A percentile compares a stretch with the other conserved stretches of the same genome.
phyloP scores from a whole-genome alignment of 1,139 yeast species.

The Suhomyces bribrorum region DNA sequence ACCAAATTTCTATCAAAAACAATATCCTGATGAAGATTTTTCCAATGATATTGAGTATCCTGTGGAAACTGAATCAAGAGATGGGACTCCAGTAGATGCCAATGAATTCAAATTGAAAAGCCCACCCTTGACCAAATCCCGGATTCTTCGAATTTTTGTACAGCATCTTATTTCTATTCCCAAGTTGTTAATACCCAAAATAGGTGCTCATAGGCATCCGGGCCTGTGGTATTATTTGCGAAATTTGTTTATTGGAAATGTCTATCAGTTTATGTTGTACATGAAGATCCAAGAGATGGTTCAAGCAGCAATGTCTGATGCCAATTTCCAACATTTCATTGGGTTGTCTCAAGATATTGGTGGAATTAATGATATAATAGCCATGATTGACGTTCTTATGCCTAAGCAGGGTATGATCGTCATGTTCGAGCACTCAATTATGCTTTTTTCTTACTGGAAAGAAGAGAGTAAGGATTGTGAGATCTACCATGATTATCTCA shows the following conservation, averaged over 20 bases:
- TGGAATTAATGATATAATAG: constrained; percentile 13
- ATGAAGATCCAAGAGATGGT: constrained; percentile 31
- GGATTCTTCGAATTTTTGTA: constrained; percentile 17
- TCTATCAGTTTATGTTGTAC: constrained; percentile 41
- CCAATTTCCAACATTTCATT: constrained; percentile 11
- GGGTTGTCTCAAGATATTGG: constrained; percentile 9
- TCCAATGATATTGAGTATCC: constrained; percentile 26
- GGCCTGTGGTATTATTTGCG: constrained; percentile 46
- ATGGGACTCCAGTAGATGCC: constrained; percentile 15
- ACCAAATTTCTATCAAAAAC: constrained; percentile 27
- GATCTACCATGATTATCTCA: constrained; percentile 28
- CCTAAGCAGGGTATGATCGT: constrained; percentile 27
- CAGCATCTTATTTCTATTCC: constrained; percentile 33
- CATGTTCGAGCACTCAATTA: constrained; percentile 33
- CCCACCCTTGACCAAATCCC: constrained; percentile 16
- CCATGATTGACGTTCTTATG: constrained; percentile 24
- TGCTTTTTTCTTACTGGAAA: constrained; percentile 41
- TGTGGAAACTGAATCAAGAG: constrained; percentile 11
- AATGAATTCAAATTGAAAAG: constrained; percentile 19
- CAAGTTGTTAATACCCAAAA: constrained; percentile 37
- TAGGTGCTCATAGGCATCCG: constrained; percentile 44
- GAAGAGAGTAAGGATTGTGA: constrained; percentile 39
- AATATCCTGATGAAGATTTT: constrained; percentile 37
- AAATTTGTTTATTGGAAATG: constrained; percentile 42
- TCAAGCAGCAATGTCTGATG: constrained; percentile 14